These are phyloP conservation scores for Dorcoceras hygrometricum DNA, from an alignment of 257 asterid genomes.

Conservation along the genomic window DNA sequence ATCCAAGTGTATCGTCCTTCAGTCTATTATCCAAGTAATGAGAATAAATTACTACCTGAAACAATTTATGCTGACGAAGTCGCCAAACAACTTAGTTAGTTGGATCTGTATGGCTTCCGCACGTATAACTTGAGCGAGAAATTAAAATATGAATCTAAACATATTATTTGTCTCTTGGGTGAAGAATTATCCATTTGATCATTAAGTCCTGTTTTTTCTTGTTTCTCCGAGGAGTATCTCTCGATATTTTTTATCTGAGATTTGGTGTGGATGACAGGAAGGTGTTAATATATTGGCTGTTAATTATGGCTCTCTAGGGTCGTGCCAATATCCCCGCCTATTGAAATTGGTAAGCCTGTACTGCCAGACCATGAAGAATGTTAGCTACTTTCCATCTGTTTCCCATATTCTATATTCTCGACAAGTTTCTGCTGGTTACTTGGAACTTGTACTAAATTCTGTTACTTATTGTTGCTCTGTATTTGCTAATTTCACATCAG, in stretches of 20 bases:
- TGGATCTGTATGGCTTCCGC: neutral
- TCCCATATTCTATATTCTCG: slow-evolving; percentile 12
- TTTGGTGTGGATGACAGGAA: slow-evolving; percentile 48
- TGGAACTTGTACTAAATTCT: slow-evolving; percentile 6
- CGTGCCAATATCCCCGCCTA: slow-evolving; percentile 80
- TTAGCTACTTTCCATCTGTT: neutral
- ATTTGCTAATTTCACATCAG: slow-evolving; percentile 43
- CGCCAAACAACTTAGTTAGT: neutral
- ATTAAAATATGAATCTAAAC: neutral
- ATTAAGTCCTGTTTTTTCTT: neutral
- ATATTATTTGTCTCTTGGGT: neutral
- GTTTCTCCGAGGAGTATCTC: slow-evolving; percentile 8
- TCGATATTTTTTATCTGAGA: slow-evolving; percentile 6
- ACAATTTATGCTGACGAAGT: neutral
- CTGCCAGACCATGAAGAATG: neutral
- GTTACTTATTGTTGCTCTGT: neutral
- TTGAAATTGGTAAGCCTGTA: slow-evolving; percentile 61
- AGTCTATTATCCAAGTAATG: too few relatives aligned
- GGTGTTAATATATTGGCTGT: slow-evolving; percentile 85
- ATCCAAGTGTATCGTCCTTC: too few relatives aligned
- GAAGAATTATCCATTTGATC: neutral
- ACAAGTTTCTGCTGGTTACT: slow-evolving; percentile 8
- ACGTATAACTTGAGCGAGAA: neutral
- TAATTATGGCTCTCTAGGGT: slow-evolving; percentile 88
- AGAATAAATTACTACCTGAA: too few relatives aligned